phyloP scores from a whole-genome alignment of 2,329 filamentous ascomycete species.

The Lachnellula willkommii region DNA sequence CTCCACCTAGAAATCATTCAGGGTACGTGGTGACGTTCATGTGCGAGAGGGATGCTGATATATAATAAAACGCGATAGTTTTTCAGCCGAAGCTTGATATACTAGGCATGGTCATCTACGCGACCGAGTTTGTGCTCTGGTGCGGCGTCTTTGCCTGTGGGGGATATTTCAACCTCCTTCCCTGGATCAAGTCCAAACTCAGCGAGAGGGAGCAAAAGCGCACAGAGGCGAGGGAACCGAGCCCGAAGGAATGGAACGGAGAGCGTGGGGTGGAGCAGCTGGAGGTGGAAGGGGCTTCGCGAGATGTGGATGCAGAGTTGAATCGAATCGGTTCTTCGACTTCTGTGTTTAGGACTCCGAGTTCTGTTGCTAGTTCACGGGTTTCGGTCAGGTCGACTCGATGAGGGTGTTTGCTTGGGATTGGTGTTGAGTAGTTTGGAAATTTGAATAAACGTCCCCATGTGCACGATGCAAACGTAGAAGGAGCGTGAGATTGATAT shows the following conservation, averaged over 20 bases:
- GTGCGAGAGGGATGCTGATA: not conserved
- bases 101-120: slow-evolving; percentile 62
- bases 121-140: slow-evolving; percentile 61
- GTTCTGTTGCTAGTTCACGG: slow-evolving; percentile 20
- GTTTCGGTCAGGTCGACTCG: not conserved
- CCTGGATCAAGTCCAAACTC: slow-evolving; percentile 45
- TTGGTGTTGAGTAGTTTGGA: too few relatives aligned
- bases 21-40: too few relatives aligned
- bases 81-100: slow-evolving; percentile 55
- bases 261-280: slow-evolving; percentile 5
- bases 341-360: slow-evolving; percentile 58
- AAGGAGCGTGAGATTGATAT: not conserved
- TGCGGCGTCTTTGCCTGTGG: slow-evolving; percentile 61
- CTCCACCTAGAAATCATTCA: too few relatives aligned
- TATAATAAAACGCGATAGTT: slow-evolving; percentile 29
- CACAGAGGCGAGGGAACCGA: not conserved
- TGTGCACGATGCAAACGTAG: not conserved
- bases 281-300: slow-evolving; percentile 13
- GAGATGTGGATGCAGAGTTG: slow-evolving; percentile 36
- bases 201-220: slow-evolving; percentile 19
- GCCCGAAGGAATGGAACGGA: not conserved
- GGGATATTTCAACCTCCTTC: slow-evolving; percentile 57
- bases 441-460: too few relatives aligned
- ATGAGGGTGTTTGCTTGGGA: not conserved
- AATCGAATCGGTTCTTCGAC: slow-evolving; percentile 53